Base-by-base conservation (phyloP, 208 protist species). In the Crithidia fasciculata region DNA sequence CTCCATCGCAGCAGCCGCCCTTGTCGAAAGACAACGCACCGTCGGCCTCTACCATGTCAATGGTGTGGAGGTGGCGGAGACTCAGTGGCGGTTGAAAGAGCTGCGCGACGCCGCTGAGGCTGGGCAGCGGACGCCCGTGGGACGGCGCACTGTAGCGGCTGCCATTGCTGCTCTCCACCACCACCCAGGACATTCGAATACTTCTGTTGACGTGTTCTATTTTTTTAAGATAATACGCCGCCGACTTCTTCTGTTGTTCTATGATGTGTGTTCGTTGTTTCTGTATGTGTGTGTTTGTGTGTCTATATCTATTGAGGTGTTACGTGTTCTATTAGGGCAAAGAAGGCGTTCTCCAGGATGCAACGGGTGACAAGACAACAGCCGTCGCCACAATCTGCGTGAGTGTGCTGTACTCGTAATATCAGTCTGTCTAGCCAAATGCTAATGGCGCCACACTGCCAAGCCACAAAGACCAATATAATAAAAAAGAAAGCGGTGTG, bases 171-270 rank as follows among this genome's bases (percentile, higher is more conserved):
- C 78, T 80, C 68, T 89, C 76, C 18, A 95, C 76, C 6, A 78
- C 78, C 55, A 91, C 76, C 89, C 91, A 95, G 15, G 82, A 64
- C 88, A 95, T 95, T 28, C 28, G 28, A 28, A 28, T 28, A 28
- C 28, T 28, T 28, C 28, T 28, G 28, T 28, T 28, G 28, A 28
- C 28, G 28, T 28, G 28, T 28, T 28, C 28, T 28, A 28, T 28
- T 28, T 28, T 28, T 28, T 1, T 28, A 28, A 28, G 28, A 28
- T 1, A 1, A 1, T 28, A 28, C 28, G 28, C 28, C 28, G 28
- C 28, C 1, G 28, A 28, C 28, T 28, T 28, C 28, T 28, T 28
- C 28, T 28, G 28, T 28, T 28, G 1, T 28, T 28, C 1, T 28
- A 28, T 28, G 28, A 28, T 28, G 28, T 28, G 1, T 28, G 28